Evolutionary conservation across 352 stramenopile species (phyloP).

Genomic region (Plasmopara viticola): DNA sequence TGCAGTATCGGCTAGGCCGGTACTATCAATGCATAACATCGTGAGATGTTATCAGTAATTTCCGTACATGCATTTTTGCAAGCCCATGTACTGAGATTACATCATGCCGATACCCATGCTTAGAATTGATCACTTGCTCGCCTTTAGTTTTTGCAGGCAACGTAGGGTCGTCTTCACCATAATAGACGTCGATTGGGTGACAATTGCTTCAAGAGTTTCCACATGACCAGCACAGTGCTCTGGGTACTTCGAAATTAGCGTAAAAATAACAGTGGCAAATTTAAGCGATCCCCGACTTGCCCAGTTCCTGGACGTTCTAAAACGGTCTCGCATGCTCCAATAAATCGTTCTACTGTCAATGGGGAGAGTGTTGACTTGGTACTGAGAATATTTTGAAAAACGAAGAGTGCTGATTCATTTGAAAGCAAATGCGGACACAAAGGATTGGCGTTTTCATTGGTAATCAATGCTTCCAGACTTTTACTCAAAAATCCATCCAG

Average conservation of each 20-base stretch:
- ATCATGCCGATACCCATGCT: not conserved
- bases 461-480: constrained; percentile 12
- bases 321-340: constrained; percentile 36
- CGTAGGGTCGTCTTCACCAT: constrained; percentile 65
- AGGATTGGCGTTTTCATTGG: constrained; percentile 2
- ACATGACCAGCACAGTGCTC: constrained; percentile 38
- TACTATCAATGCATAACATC: constrained; percentile 55
- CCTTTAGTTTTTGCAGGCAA: constrained; percentile 59
- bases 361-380: constrained; percentile 42
- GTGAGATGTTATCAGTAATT: constrained; percentile 5
- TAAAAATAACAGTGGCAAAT: constrained; percentile 62
- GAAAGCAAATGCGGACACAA: constrained; percentile 35
- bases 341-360: constrained; percentile 40
- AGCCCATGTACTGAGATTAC: not conserved
- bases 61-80: not conserved
- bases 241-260: constrained; percentile 54
- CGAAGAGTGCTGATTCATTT: constrained; percentile 57
- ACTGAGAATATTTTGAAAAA: constrained; percentile 72
- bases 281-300: constrained; percentile 41
- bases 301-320: constrained; percentile 29
- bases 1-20: constrained; percentile 54
- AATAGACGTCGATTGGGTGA: constrained; percentile 38
- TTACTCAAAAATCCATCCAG: constrained; percentile 44
- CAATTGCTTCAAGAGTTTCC: constrained; percentile 41
- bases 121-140: constrained; percentile 14